Evolutionary conservation across 192 early-diverging fungal genomes (phyloP), one percentile per base, ranked within the genome.

Genomic region (Neocallimastix lanati): DNA sequence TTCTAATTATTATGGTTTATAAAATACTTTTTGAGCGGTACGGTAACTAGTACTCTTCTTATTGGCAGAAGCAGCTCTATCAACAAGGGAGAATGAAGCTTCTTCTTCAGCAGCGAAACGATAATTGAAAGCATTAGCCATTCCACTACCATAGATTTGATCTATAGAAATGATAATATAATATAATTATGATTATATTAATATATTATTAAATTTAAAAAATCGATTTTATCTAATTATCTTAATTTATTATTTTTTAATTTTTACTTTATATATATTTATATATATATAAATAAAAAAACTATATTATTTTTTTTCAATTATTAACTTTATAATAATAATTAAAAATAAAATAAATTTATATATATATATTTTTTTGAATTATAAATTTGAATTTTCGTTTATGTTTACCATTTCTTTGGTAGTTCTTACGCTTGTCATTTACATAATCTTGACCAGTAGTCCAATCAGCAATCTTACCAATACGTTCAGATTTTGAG

Each of bases 401-500:
- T 35, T 38, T 15, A 50, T 50, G 5, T 4, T 50, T 50, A 50
- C 40, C 40, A 50, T 50, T 50, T 50, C 40, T 50, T 50, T 50
- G 40, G 40, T 50, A 50, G 40, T 50, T 50, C 18, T 50, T 50
- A 50, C 40, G 40, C 76, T 92, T 88, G 76, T 86, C 82, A 80
- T 93, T 91, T 80, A 88, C 86, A 78, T 90, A 86, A 81, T 90
- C 85, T 77, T 92, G 92, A 38, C 16, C 13, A 25, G 86, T 86
- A 78, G 92, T 92, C 95, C 96, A 98, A 87, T 98, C 94, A 78
- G 96, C 96, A 37, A 94, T 93, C 82, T 94, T 93, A 79, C 94
- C 96, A 21, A 99, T 87, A 82, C 96, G 95, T 86, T 99, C 97
- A 28, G 90, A 89, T 88, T 98, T 98, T 40, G 92, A 94, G 90